Conservation (phyloP, 352 stramenopile genomes). For the Globisporangium paddicum region DNA sequence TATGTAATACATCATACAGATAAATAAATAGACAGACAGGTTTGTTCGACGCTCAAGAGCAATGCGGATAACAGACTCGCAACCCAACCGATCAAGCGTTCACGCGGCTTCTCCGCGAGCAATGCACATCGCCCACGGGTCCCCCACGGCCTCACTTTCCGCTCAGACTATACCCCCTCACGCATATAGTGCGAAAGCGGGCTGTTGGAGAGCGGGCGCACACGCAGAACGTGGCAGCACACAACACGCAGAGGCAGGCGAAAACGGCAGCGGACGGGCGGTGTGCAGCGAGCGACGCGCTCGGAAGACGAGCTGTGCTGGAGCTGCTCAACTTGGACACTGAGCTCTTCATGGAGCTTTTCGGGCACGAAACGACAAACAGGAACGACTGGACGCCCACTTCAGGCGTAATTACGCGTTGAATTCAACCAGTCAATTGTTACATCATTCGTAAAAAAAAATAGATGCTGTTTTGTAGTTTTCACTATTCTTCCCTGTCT, state of each 20-base stretch:
- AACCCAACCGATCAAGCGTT: conserved; percentile 21
- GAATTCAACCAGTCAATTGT: not conserved
- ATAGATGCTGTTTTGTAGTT: not conserved
- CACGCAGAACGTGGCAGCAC: not conserved
- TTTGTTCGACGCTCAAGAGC: conserved; percentile 36
- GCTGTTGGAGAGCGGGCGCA: conserved; percentile 63
- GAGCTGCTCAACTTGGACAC: conserved; percentile 10
- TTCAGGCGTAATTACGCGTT: conserved; percentile 14
- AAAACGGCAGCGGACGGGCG: not conserved
- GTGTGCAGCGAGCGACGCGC: too few species aligned
- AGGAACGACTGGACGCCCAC: conserved; percentile 28
- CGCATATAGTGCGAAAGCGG: conserved; percentile 41
- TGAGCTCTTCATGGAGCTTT: conserved; percentile 3
- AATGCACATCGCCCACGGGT: conserved; percentile 27
- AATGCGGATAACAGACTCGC: conserved; percentile 11
- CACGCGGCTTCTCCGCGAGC: conserved; percentile 22
- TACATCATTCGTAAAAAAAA: not conserved
- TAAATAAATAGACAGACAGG: conserved; percentile 8
- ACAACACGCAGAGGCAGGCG: not conserved
- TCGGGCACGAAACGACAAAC: not conserved
- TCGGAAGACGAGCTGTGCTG: not conserved
- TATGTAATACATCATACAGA: conserved; percentile 9
- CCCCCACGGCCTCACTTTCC: conserved; percentile 40
- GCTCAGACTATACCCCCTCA: conserved; percentile 80
- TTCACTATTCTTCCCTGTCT: not conserved